Base-by-base conservation (phyloP, 345 rosid genomes). In the Syzygium jambos region DNA sequence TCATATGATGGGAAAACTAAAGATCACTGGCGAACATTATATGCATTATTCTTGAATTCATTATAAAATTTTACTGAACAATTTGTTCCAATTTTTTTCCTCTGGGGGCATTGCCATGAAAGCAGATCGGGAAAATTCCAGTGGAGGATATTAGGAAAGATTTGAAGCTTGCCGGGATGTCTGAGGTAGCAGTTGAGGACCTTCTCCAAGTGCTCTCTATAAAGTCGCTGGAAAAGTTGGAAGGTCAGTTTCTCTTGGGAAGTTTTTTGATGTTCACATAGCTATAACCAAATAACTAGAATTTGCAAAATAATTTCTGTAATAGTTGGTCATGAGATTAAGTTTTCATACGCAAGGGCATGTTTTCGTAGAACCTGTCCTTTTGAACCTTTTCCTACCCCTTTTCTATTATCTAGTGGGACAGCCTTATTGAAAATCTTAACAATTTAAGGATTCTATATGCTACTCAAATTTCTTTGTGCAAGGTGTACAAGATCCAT, bases 101-200 rank as follows among this genome's bases (percentile, higher is more conserved):
- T 57, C 68, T 25, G 85, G 78, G 29, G 34, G 51, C 41, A 87
- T 56, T 84, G 85, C 54, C 85, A 25, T 78, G 87, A 82, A 73
- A 55, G 88, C 92, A 97, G 99, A 92, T 96, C 85, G 98, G 93
- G 73, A 98, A 98, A 93, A 91, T 95, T 53, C 96, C 98, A 52
- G 49, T 92, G 14, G 95, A 94, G 91, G 99, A 92, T 73, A 93
- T 96, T 61, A 98, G 94, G 91, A 94, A 89, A 86, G 98, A 98
- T 87, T 91, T 96, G 91, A 93, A 88, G 68, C 89, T 91, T 57
- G 91, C 88, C 73, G 98, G 99, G 38, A 90, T 97, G 88, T 92
- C 98, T 10, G 94, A 94, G 83, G 93, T 91, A 86, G 97, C 95
- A 53, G 87, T 93, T 87, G 95, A 93, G 78, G 94, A 96, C 90